Conservation (phyloP, 495 filamentous ascomycete genomes). For the Chaetomium cochliodes region DNA sequence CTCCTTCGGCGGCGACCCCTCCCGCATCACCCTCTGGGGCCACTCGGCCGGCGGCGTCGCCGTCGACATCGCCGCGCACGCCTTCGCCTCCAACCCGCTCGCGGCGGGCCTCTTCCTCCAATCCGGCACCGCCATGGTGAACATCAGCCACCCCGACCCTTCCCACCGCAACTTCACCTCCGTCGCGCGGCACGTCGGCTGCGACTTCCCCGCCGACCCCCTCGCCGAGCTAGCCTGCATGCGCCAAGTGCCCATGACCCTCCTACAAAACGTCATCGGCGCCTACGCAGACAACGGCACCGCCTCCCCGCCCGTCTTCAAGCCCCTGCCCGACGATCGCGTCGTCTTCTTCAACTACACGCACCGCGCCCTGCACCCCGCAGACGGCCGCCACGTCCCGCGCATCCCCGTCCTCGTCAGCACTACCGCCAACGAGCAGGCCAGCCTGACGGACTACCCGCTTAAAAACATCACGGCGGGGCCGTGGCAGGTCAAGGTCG, state of each 20-base stretch:
- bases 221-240: constrained; percentile 44
- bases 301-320: constrained; percentile 38
- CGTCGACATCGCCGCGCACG: constrained; percentile 47
- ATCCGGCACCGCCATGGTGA: constrained; percentile 44
- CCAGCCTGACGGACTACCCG: constrained; percentile 39
- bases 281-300: constrained; percentile 41
- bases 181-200: constrained; percentile 42
- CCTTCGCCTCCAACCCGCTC: constrained; percentile 48
- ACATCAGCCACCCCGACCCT: constrained; percentile 35
- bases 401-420: constrained; percentile 43
- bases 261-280: constrained; percentile 43
- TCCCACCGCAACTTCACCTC: constrained; percentile 47
- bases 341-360: constrained; percentile 49
- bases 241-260: constrained; percentile 39
- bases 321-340: constrained; percentile 43
- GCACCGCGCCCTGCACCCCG: constrained; percentile 21
- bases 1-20: constrained; percentile 8
- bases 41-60: constrained; percentile 49
- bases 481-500: constrained; percentile 35
- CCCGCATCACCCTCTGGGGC: constrained; percentile 11
- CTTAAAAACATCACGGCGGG: constrained; percentile 34
- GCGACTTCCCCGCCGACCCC: constrained; percentile 37
- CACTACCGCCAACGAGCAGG: constrained; percentile 45
- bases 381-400: constrained; percentile 21
- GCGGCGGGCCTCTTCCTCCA: constrained; percentile 47